Base-by-base conservation (phyloP, 192 early-diverging fungal species). In the Coemansia biformis region DNA sequence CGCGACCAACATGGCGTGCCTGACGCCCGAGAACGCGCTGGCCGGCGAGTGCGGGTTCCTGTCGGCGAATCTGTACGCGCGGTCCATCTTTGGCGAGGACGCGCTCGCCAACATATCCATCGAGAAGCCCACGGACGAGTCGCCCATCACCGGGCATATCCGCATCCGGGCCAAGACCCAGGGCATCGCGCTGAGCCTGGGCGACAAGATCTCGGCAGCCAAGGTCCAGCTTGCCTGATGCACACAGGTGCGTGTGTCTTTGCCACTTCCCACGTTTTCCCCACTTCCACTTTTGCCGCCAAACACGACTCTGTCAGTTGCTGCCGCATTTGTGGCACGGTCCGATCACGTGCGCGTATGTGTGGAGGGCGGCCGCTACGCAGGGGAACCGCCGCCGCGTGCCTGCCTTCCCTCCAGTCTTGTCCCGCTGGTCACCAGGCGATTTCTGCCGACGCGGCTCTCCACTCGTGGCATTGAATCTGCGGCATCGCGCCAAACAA, bases 121-220 rank as follows among this genome's bases (percentile, higher is more conserved):
- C 38, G 96, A 99, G 60, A 78, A 81, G 54, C 82, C 78, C 34
- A 80, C 76, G 2, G 79, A 76, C 11, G 76, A 81, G 28, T 81
- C 81, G 28, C 80, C 85, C 0, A 93, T 99, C 46, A 83, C 84
- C 15, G 96, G 94, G 8, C 96, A 99, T 72, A 95, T 99, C 43
- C 82, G 94, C 34, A 99, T 99, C 61, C 81, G 96, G 14, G 88
- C 86, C 52, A 99, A 99, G 79, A 97, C 94, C 6, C 96, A 97
- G 79, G 96, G 96, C 24, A 94, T 99, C 71, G 96, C 96, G 10
- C 80, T 99, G 38, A 86, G 84, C 51, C 68, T 98, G 30, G 96
- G 95, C 34, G 86, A 87, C 63, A 87, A 87, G 77, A 85, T 87
- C 47, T 72, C 68, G 2, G 68, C 68, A 8, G 68, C 68, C 48